phyloP scores from a whole-genome alignment of 164 flowering plant species.

The Piper betle region DNA sequence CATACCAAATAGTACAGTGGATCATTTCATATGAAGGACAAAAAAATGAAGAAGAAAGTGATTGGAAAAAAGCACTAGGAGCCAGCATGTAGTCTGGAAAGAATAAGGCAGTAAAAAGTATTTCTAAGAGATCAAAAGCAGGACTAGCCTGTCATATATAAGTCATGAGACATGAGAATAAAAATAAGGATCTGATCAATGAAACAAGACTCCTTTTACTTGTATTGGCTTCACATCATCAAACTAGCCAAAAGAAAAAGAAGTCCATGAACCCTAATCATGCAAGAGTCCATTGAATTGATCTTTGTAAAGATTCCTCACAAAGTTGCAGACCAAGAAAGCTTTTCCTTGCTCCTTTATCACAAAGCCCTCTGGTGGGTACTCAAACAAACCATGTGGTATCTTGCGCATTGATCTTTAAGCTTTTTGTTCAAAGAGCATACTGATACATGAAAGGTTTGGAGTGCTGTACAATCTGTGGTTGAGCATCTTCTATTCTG shows the following conservation, averaged over 20 bases:
- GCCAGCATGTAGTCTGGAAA: constrained; percentile 9
- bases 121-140: constrained; percentile 1
- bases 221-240: constrained; percentile 4
- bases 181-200: constrained; percentile 9
- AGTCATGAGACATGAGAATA: constrained; percentile 3
- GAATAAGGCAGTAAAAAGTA: constrained; percentile 9
- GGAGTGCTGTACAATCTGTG: background rate
- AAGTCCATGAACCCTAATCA: constrained; percentile 8
- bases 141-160: constrained; percentile 1
- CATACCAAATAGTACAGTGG: constrained; percentile 22
- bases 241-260: constrained; percentile 1
- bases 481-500: background rate
- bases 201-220: background rate
- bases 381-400: constrained; percentile 8
- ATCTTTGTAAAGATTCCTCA: constrained; percentile 4
- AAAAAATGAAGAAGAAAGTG: constrained; percentile 15
- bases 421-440: background rate
- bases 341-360: constrained; percentile 5
- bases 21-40: constrained; percentile 38
- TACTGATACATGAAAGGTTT: no score
- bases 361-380: background rate
- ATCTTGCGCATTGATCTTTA: background rate
- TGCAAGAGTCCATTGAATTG: constrained; percentile 7
- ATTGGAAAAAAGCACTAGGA: constrained; percentile 8
- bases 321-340: background rate